phyloP scores from a whole-genome alignment of 495 filamentous ascomycete species.

The Penicillium samsonianum region DNA sequence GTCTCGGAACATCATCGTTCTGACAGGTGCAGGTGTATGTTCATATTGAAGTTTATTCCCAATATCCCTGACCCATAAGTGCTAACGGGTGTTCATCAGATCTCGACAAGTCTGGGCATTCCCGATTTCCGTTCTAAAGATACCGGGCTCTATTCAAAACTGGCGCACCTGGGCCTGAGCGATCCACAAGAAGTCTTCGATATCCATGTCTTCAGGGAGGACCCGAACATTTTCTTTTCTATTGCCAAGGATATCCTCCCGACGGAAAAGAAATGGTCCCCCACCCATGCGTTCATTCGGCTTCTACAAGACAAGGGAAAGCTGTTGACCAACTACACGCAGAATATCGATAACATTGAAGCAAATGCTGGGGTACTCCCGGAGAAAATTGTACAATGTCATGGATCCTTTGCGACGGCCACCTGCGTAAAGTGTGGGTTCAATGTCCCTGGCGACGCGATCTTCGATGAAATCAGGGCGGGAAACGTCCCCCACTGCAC shows the following conservation, averaged over 20 bases:
- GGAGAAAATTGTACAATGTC: conserved; percentile 92
- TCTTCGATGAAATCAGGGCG: conserved; percentile 76
- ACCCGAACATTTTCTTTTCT: conserved; percentile 89
- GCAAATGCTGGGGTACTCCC: conserved; percentile 77
- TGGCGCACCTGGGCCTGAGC: conserved; percentile 70
- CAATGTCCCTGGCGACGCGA: conserved; percentile 70
- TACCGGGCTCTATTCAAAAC: conserved; percentile 68
- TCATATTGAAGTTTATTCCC: background rate
- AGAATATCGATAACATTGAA: conserved; percentile 99
- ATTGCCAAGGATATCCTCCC: conserved; percentile 91
- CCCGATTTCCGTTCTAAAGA: conserved; percentile 70
- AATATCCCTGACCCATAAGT: background rate
- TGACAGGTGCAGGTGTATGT: conserved; percentile 84
- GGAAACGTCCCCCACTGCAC: conserved; percentile 64
- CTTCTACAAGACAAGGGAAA: conserved; percentile 89
- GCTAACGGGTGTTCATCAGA: conserved; percentile 43
- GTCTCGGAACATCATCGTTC: conserved; percentile 82
- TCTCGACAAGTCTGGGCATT: conserved; percentile 70
- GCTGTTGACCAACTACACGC: conserved; percentile 93
- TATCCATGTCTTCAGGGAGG: conserved; percentile 78
- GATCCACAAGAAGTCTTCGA: conserved; percentile 97
- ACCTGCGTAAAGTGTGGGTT: conserved; percentile 81
- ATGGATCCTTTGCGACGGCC: conserved; percentile 92
- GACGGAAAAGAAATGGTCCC: conserved; percentile 69
- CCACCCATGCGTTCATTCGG: conserved; percentile 93